Conservation (phyloP, 2,329 filamentous ascomycete genomes). For the Colletotrichum sp. region DNA sequence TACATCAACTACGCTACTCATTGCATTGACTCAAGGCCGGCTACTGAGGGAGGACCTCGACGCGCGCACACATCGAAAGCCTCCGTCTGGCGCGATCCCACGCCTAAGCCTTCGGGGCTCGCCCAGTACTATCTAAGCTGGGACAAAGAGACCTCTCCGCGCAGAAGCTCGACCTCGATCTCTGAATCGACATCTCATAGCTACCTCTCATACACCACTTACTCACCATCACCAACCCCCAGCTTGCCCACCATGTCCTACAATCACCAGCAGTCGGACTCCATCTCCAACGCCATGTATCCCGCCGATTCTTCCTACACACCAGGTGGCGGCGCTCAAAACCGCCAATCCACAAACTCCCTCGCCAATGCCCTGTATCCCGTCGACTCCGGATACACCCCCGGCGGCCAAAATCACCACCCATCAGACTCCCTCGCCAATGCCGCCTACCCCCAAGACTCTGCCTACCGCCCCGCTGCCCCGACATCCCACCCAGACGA, state of each 20-base stretch:
- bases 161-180: background rate
- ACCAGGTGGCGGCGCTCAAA: background rate
- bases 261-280: constrained; percentile 8
- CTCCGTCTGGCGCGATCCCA: background rate
- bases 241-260: constrained; percentile 6
- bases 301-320: constrained; percentile 6
- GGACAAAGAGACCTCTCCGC: background rate
- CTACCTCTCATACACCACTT: background rate
- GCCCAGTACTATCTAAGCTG: background rate
- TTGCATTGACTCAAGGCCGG: background rate
- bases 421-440: constrained; percentile 15
- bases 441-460: constrained; percentile 20
- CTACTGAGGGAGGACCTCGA: background rate
- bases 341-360: background rate
- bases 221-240: background rate
- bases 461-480: constrained; percentile 12
- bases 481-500: constrained; percentile 7
- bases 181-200: background rate
- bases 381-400: constrained; percentile 12
- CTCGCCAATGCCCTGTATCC: constrained; percentile 21
- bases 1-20: background rate
- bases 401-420: background rate
- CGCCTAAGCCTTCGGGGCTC: background rate
- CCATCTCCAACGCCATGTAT: constrained; percentile 7
- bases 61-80: background rate